Percentiles rank a stretch among this genome's conserved stretches.
Conservation (phyloP, 2,329 filamentous ascomycete species). For the Pseudocercospora fijiensis region DNA sequence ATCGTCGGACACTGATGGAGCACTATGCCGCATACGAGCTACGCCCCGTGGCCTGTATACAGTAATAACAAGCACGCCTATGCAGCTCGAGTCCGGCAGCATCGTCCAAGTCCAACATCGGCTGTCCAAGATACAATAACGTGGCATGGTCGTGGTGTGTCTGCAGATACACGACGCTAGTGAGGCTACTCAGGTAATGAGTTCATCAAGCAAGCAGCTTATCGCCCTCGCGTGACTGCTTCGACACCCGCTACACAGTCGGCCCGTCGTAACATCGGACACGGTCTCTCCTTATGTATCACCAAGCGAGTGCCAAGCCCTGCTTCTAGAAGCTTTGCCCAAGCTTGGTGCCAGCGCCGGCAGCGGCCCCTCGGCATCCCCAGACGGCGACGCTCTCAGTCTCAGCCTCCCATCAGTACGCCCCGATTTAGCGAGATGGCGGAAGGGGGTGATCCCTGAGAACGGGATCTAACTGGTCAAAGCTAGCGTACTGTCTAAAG, state of each 20-base stretch:
- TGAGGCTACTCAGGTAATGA: neutral
- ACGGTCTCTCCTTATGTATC: conserved; percentile 3
- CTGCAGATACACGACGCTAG: neutral
- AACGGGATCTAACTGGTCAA: no score
- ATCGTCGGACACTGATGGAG: neutral
- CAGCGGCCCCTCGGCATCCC: conserved; percentile 1
- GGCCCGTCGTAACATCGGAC: neutral
- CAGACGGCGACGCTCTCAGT: no score
- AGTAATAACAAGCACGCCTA: no score
- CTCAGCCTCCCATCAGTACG: neutral
- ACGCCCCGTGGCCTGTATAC: no score
- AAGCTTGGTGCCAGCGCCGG: neutral
- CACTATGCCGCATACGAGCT: neutral
- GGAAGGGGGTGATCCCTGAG: no score
- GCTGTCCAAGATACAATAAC: neutral
- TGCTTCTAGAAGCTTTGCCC: conserved; percentile 9
- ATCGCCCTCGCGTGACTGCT: neutral
- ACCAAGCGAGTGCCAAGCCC: conserved; percentile 9
- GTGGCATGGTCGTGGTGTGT: neutral
- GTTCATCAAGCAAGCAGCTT: neutral
- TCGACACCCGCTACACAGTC: neutral
- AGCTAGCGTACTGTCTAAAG: no score
- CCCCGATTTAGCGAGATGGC: neutral
- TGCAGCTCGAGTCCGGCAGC: neutral
- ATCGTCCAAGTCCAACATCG: neutral